phyloP scores from a whole-genome alignment of 768 basidiomycete genomes.

The Boletus coccyginus region DNA sequence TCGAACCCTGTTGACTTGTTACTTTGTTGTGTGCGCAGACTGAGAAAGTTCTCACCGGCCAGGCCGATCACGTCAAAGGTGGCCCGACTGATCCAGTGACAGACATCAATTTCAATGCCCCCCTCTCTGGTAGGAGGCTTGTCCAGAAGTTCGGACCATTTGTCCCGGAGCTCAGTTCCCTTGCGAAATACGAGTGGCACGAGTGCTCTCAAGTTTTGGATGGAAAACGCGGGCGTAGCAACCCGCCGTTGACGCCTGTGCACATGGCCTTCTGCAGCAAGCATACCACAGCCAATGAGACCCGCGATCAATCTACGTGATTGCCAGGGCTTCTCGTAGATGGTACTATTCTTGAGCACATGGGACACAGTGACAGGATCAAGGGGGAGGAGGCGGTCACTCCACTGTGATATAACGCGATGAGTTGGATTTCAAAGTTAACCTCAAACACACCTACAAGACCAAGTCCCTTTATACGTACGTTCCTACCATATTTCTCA shows the following conservation, averaged over 20 bases:
- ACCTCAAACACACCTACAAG: slow-evolving; percentile 49
- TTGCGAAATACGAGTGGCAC: slow-evolving; percentile 72
- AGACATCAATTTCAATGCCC: slow-evolving; percentile 60
- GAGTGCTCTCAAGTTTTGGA: slow-evolving; percentile 71
- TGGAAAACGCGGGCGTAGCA: slow-evolving; percentile 73
- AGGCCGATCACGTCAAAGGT: slow-evolving; percentile 91
- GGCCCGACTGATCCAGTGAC: slow-evolving; percentile 76
- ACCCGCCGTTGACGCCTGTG: slow-evolving; percentile 82
- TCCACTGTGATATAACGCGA: slow-evolving; percentile 49
- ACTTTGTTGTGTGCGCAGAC: background rate
- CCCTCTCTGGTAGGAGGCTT: slow-evolving; percentile 11
- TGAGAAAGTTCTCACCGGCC: slow-evolving; percentile 53
- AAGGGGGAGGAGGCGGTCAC: slow-evolving; percentile 73
- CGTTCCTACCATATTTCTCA: slow-evolving; percentile 61
- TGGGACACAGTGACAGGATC: slow-evolving; percentile 76
- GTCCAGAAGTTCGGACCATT: slow-evolving; percentile 53
- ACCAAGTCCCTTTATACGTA: slow-evolving; percentile 64
- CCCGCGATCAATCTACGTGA: slow-evolving; percentile 70
- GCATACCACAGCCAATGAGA: slow-evolving; percentile 81
- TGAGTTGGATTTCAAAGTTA: slow-evolving; percentile 10
- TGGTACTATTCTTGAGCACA: slow-evolving; percentile 65
- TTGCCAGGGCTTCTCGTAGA: slow-evolving; percentile 84
- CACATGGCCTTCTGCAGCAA: slow-evolving; percentile 71
- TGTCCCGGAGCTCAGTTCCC: slow-evolving; percentile 57
- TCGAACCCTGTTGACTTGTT: slow-evolving; percentile 61